Evolutionary conservation across 805 yeast species (phyloP), one percentile per base, ranked within the genome.

Genomic region (Starmerella davenportii): DNA sequence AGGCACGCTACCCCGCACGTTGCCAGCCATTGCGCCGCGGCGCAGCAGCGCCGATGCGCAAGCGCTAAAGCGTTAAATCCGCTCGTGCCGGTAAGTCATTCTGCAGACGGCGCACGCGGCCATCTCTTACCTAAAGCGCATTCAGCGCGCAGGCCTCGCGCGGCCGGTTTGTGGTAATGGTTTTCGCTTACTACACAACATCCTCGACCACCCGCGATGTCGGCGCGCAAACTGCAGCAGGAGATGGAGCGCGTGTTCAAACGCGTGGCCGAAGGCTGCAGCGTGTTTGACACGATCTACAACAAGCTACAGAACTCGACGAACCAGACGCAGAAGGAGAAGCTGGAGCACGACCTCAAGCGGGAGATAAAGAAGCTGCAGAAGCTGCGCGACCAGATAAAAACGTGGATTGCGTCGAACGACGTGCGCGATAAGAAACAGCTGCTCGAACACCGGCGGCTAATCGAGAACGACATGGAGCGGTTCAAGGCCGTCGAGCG

Each of bases 341-440:
- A 87, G 58, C 67, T 90, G 42, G 98, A 90, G 57, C 46, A 54
- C 43, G 98, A 87, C 56, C 65, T 87, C 55, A 85, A 90, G 62
- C 76, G 90, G 52, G 96, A 90, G 58, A 85, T 90, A 59, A 87
- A 90, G 60, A 87, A 84, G 58, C 66, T 87, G 41, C 98, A 87
- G 56, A 73, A 94, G 56, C 74, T 78, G 50, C 70, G 96, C 55
- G 98, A 87, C 58, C 96, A 84, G 62, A 80, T 87, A 51, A 87
- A 87, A 61, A 79, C 79, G 41, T 87, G 98, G 98, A 62, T 84
- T 55, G 73, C 87, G 32, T 85, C 87, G 48, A 79, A 76, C 49
- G 93, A 85, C 45, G 84, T 85, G 35, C 84, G 92, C 56, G 93
- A 87, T 51, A 90, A 82, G 55, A 79, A 78, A 51, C 69, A 74